Percentiles rank a stretch among this genome's conserved stretches.
Conservation (phyloP, 2,329 filamentous ascomycete species). For the Orbilia ellipsospora region DNA sequence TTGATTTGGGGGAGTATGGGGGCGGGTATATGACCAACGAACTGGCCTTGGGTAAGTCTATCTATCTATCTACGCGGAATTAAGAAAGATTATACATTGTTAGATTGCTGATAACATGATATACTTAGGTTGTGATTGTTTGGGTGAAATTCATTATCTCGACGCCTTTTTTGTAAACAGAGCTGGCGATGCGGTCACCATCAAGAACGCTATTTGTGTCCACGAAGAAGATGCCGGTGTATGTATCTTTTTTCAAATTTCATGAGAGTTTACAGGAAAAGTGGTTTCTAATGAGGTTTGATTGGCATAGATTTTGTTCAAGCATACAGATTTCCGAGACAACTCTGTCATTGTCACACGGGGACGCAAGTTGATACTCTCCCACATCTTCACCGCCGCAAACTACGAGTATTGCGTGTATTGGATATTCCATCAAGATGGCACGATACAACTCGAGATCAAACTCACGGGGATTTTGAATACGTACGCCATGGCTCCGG, state of each 20-base stretch:
- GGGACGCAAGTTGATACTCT: slow-evolving; percentile 84
- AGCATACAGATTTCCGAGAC: slow-evolving; percentile 93
- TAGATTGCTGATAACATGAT: slow-evolving; percentile 3
- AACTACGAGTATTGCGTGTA: slow-evolving; percentile 94
- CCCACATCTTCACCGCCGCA: slow-evolving; percentile 92
- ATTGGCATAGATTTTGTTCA: slow-evolving; percentile 77
- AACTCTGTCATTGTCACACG: slow-evolving; percentile 87
- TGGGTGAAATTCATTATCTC: slow-evolving; percentile 90
- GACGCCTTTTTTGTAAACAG: slow-evolving; percentile 85
- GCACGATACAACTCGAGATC: slow-evolving; percentile 90
- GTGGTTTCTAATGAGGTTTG: background rate
- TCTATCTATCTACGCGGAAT: too few relatives aligned
- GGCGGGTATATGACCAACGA: slow-evolving; percentile 87
- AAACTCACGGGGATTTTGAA: slow-evolving; percentile 92
- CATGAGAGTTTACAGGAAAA: background rate
- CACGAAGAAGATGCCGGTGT: slow-evolving; percentile 88
- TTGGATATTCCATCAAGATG: slow-evolving; percentile 93
- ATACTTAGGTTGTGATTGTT: slow-evolving; percentile 82
- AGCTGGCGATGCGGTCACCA: slow-evolving; percentile 77
- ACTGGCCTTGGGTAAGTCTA: slow-evolving; percentile 64
- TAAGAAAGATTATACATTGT: too few relatives aligned
- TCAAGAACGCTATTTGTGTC: slow-evolving; percentile 95
- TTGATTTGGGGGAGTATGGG: slow-evolving; percentile 83
- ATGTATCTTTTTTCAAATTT: slow-evolving; percentile 2
- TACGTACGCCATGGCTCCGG: slow-evolving; percentile 83